Conservation (phyloP, 139 green algal species). For the Volvox africanus region DNA sequence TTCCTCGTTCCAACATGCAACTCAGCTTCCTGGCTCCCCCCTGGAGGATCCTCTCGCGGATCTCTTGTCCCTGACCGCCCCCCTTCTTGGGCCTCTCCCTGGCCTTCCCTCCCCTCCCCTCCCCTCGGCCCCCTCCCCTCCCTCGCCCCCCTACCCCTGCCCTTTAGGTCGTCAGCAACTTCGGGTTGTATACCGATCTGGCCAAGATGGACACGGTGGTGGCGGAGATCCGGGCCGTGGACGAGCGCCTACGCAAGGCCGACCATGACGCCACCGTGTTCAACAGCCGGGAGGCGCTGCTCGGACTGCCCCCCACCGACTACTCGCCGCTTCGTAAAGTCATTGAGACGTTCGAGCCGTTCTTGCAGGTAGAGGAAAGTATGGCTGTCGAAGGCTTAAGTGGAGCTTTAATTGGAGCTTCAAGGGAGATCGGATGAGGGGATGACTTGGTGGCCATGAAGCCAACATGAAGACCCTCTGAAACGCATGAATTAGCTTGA, state of each 20-base stretch:
- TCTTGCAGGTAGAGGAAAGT: slow-evolving; percentile 56
- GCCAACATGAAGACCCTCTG: not conserved
- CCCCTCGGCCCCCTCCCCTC: too few species aligned
- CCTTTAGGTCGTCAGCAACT: slow-evolving; percentile 57
- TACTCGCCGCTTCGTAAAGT: slow-evolving; percentile 75
- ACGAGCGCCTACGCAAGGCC: slow-evolving; percentile 72
- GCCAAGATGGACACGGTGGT: slow-evolving; percentile 67
- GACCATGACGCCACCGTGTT: slow-evolving; percentile 68
- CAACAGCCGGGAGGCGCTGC: slow-evolving; percentile 80
- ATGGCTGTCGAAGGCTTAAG: too few species aligned
- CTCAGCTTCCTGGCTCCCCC: not conserved
- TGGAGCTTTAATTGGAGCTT: too few species aligned
- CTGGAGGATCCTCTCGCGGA: too few species aligned
- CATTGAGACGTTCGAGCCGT: slow-evolving; percentile 83
- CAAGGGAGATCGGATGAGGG: too few species aligned
- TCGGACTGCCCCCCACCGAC: slow-evolving; percentile 72
- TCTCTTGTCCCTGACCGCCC: not conserved
- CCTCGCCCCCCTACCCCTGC: not conserved
- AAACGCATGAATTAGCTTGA: not conserved
- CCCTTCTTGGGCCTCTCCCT: not conserved
- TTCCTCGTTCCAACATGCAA: not conserved
- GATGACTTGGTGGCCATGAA: too few species aligned
- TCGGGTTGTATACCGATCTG: slow-evolving; percentile 66
- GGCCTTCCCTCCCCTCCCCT: not conserved
- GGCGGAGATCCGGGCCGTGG: slow-evolving; percentile 54